phyloP scores from a whole-genome alignment of 352 stramenopile species.

The Pythium rishiriense region DNA sequence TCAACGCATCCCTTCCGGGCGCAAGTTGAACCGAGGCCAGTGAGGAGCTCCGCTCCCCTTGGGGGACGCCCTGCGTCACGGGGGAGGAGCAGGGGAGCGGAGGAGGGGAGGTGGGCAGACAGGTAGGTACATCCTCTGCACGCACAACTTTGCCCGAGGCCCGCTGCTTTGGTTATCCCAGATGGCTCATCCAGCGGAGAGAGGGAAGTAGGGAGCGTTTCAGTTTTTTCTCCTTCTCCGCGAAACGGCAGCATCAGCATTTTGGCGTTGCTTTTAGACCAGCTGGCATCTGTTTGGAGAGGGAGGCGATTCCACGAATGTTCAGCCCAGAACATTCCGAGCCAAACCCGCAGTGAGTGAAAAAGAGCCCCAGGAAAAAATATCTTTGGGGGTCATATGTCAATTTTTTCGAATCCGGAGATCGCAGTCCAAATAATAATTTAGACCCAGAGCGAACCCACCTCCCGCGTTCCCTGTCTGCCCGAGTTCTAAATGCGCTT shows the following conservation, averaged over 20 bases:
- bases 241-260: slow-evolving; percentile 32
- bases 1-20: slow-evolving; percentile 30
- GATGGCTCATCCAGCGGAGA: slow-evolving; percentile 6
- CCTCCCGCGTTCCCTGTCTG: not conserved
- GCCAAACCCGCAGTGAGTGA: too few species aligned
- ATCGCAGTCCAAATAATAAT: not conserved
- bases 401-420: slow-evolving; percentile 7
- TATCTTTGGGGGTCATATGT: too few species aligned
- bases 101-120: slow-evolving; percentile 12
- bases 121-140: not conserved
- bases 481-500: not conserved
- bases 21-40: slow-evolving; percentile 26
- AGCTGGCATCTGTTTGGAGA: slow-evolving; percentile 25
- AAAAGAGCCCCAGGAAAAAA: slow-evolving; percentile 1
- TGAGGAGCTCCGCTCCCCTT: slow-evolving; percentile 6
- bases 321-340: slow-evolving; percentile 17
- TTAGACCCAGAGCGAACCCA: slow-evolving; percentile 8
- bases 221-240: slow-evolving; percentile 10
- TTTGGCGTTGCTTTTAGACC: slow-evolving; percentile 15
- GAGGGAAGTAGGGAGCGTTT: slow-evolving; percentile 21
- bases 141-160: slow-evolving; percentile 1
- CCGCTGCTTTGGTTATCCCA: slow-evolving; percentile 13
- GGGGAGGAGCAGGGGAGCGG: not conserved
- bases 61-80: not conserved
- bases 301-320: slow-evolving; percentile 23